These are phyloP conservation scores for Coelastrella sp. DNA, from an alignment of 139 green algal species.

Conservation along the genomic window DNA sequence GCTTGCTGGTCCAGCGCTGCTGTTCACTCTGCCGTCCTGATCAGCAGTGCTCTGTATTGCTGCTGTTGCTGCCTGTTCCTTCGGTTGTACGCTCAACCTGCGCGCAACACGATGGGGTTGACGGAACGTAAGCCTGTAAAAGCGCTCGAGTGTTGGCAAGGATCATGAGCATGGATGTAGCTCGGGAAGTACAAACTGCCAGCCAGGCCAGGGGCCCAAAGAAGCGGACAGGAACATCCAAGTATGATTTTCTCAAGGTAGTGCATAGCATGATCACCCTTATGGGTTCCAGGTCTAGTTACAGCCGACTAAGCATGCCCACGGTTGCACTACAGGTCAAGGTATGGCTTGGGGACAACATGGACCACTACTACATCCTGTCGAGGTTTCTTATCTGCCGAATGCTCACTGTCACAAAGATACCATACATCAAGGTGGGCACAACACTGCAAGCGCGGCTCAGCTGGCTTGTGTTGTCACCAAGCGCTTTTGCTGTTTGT, in stretches of 20 bases:
- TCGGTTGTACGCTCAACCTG: too few relatives aligned
- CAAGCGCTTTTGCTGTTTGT: too few relatives aligned
- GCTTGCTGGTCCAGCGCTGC: too few relatives aligned
- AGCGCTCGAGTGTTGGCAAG: background rate
- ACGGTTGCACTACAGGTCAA: constrained; percentile 69
- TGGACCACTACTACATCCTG: constrained; percentile 94
- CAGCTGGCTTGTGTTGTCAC: too few relatives aligned
- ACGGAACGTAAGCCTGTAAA: too few relatives aligned
- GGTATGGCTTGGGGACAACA: constrained; percentile 80
- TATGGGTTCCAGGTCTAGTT: background rate
- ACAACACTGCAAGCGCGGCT: background rate
- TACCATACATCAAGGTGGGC: constrained; percentile 83
- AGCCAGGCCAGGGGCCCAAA: constrained; percentile 26
- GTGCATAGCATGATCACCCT: background rate
- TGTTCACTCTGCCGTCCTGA: too few relatives aligned
- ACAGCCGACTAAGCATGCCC: too few relatives aligned
- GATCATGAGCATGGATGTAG: constrained; percentile 19
- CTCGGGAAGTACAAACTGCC: background rate
- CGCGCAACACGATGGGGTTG: too few relatives aligned
- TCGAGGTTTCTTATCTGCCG: constrained; percentile 92
- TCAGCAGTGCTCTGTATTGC: too few relatives aligned
- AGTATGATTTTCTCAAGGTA: constrained; percentile 90
- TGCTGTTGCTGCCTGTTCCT: too few relatives aligned
- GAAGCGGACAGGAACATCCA: constrained; percentile 65
- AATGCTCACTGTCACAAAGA: constrained; percentile 93